Percentiles rank a stretch among this genome's conserved stretches.
These are phyloP conservation scores for Cyathus striatus DNA, from an alignment of 768 basidiomycete genomes.

Conservation along the genomic window DNA sequence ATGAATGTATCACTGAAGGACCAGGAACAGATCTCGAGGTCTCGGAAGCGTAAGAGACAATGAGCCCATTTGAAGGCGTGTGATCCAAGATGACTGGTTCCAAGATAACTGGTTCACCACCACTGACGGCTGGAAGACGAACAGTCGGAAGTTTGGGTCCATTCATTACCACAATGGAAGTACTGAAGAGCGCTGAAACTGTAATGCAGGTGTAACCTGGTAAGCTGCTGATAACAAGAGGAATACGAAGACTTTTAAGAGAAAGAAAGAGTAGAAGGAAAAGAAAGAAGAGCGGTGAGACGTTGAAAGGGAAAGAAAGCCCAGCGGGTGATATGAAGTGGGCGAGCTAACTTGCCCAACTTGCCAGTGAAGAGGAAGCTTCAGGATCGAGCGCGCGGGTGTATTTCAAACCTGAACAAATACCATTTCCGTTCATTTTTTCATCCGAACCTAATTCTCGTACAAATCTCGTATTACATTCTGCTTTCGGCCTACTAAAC, in stretches of 20 bases:
- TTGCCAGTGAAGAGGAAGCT: background rate
- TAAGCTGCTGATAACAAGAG: background rate
- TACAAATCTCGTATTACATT: too few relatives aligned
- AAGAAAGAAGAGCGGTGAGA: slow-evolving; percentile 2
- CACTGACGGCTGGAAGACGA: slow-evolving; percentile 40
- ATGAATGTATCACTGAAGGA: too few relatives aligned
- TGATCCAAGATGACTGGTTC: slow-evolving; percentile 43
- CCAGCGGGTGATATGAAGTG: too few relatives aligned
- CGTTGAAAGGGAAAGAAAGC: slow-evolving; percentile 3
- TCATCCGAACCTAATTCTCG: slow-evolving; percentile 7
- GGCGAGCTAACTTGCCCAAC: background rate
- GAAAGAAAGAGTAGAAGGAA: slow-evolving; percentile 2
- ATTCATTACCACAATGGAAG: slow-evolving; percentile 20
- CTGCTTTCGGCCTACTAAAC: too few relatives aligned
- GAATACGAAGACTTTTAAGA: background rate
- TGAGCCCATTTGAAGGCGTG: slow-evolving; percentile 52
- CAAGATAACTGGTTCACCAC: slow-evolving; percentile 34
- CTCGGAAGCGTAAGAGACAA: slow-evolving; percentile 52
- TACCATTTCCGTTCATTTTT: slow-evolving; percentile 11
- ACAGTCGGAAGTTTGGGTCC: slow-evolving; percentile 40
- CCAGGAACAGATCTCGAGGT: slow-evolving; percentile 31
- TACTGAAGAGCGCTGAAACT: background rate
- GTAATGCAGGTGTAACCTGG: too few relatives aligned
- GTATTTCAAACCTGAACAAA: slow-evolving; percentile 31
- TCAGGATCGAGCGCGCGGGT: slow-evolving; percentile 5